Percentiles rank a stretch among this genome's conserved stretches.
Evolutionary conservation across 805 yeast genomes (phyloP).

Genomic region (Saturnispora ahearnii): DNA sequence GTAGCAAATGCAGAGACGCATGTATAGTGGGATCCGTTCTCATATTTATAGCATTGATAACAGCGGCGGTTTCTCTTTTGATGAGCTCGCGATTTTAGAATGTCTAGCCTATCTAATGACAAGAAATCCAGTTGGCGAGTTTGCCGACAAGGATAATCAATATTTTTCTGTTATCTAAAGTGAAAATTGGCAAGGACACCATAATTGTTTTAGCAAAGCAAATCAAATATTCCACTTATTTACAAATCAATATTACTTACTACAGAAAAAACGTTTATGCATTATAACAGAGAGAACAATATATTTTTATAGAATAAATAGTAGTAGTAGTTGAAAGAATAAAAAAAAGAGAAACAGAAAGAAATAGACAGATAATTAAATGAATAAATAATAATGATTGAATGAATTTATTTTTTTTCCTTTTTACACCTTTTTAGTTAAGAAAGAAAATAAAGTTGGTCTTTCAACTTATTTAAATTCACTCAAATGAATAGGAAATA

Average conservation of each 20-base stretch:
- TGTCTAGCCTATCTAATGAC: neutral
- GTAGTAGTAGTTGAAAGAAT: neutral
- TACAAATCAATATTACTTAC: no score
- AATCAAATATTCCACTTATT: no score
- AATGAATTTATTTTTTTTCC: neutral
- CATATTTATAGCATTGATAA: neutral
- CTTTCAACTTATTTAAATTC: neutral
- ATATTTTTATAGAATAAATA: neutral
- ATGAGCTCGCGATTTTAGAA: neutral
- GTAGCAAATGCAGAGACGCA: no score
- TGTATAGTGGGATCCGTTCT: neutral
- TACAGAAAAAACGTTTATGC: neutral
- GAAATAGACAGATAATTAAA: neutral
- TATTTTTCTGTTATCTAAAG: no score
- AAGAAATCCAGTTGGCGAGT: neutral
- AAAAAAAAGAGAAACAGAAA: neutral
- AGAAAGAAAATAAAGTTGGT: neutral
- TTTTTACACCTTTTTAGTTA: neutral
- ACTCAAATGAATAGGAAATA: neutral
- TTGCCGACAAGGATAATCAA: no score
- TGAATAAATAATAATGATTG: neutral
- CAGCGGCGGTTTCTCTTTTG: neutral
- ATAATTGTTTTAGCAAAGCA: no score
- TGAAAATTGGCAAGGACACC: no score
- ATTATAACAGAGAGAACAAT: neutral